These are phyloP conservation scores for Incumbomyces delicatus DNA, from an alignment of 2,329 filamentous ascomycete species.

Conservation along the genomic window DNA sequence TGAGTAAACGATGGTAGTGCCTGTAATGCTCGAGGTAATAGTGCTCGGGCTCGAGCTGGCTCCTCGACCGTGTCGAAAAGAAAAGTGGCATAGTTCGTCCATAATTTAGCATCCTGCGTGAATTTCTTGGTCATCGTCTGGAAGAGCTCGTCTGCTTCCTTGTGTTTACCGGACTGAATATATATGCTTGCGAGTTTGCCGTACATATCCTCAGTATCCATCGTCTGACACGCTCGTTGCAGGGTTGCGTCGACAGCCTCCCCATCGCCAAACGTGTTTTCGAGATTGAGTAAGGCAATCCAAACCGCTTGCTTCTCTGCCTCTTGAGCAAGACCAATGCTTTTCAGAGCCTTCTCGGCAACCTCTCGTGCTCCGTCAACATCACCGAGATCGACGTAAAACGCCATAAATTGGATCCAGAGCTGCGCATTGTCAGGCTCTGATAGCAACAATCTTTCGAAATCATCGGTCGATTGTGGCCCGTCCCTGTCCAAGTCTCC, in stretches of 20 bases:
- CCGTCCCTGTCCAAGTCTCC: slow-evolving; percentile 84
- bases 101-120: slow-evolving; percentile 67
- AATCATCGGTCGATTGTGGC: slow-evolving; percentile 82
- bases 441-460: slow-evolving; percentile 82
- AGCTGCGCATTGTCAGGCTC: slow-evolving; percentile 87
- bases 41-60: slow-evolving; percentile 63
- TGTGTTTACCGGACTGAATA: slow-evolving; percentile 77
- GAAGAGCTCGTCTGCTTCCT: slow-evolving; percentile 81
- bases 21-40: slow-evolving; percentile 76
- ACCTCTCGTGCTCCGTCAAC: slow-evolving; percentile 78
- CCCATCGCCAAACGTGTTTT: slow-evolving; percentile 79
- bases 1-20: slow-evolving; percentile 62
- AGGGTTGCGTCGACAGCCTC: slow-evolving; percentile 77
- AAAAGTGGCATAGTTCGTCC: slow-evolving; percentile 92
- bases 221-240: slow-evolving; percentile 86
- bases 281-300: slow-evolving; percentile 88
- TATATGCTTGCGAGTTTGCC: slow-evolving; percentile 88
- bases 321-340: slow-evolving; percentile 84
- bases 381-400: slow-evolving; percentile 87
- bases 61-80: slow-evolving; percentile 64
- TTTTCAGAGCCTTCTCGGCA: slow-evolving; percentile 79
- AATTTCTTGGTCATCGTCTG: slow-evolving; percentile 81
- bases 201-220: slow-evolving; percentile 81
- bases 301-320: slow-evolving; percentile 91
- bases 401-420: slow-evolving; percentile 98